Base-by-base conservation (phyloP, 2,329 filamentous ascomycete species). In the Aspergillus sp. region DNA sequence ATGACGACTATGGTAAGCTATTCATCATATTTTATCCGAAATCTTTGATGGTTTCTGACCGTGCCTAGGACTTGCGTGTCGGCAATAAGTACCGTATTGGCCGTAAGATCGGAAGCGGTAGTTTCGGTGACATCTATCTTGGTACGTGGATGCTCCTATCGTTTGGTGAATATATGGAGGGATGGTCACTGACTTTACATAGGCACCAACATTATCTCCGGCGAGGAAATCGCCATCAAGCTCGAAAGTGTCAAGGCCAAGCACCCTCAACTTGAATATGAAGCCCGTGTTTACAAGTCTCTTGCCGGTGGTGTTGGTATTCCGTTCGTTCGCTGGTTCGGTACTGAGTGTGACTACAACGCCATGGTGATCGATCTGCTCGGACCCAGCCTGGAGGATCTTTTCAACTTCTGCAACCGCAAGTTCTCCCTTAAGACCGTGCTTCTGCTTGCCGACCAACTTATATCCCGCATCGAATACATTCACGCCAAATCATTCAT, bases 381-480 rank as follows among this genome's bases (percentile, higher is more conserved):
- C 58, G 95, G 95, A 40, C 95, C 95, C 66, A 95, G 90, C 72
- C 81, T 99, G 78, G 95, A 99, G 80, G 95, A 99, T 75, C 85
- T 99, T 35, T 99, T 99, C 90, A 98, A 99, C 86, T 98, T 98
- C 79, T 99, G 95, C 87, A 98, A 98, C 87, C 90, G 95, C 78
- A 98, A 98, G 78, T 99, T 98, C 83, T 97, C 95, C 12, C 82
- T 99, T 67, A 99, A 99, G 89, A 99, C 95, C 1, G 95, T 99
- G 27, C 85, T 99, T 44, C 86, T 99, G 24, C 86, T 99, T 50
- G 95, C 95, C 73, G 95, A 99, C 71, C 95, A 99, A 82, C 88
- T 97, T 77, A 98, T 99, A 76, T 98, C 93, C 65, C 93, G 95
- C 70, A 97, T 99, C 78, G 95, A 99, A 80, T 98, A 98, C 82